Base-by-base conservation (phyloP, 768 basidiomycete genomes). In the Lactarius psammicola region DNA sequence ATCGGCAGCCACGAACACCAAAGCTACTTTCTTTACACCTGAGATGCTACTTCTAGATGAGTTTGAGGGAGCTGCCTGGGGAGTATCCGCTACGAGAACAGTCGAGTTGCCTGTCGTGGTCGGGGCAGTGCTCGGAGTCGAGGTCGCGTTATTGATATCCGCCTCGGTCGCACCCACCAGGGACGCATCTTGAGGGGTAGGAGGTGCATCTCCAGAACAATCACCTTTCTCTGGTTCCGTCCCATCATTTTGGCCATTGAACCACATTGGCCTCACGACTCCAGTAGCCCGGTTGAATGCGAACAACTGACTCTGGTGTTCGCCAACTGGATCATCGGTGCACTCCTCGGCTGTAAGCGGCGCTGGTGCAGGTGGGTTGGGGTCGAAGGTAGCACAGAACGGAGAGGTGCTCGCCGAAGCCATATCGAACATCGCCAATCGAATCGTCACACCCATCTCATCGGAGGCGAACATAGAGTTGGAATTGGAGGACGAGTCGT, bases 361-460 rank as follows among this genome's bases (percentile, higher is more conserved):
- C n/a, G 80, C 77, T 2, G 83, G 78, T 2, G 74, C 69, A 5
- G 76, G 63, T 2, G 87, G 86, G 33, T 79, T 75, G 3, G 85
- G 79, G 68, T 88, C 79, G 71, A 82, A 89, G 5, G 87, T 89
- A 6, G 83, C 85, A 66, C 89, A 91, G 71, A 79, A 85, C 28
- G 76, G 72, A 62, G 77, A 74, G 70, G 78, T 76, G 28, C 70
- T 59, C 0, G 78, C 81, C 13, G 63, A 70, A 10, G 58, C 65
- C 28, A 78, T 74, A 62, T 81, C 75, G 66, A 80, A 81, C 61
- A 86, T 75, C 4, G 78, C 75, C 33, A 80, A 71, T 66, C 79
- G 77, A 26, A 90, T 74, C 2, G 72, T 74, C 34, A 87, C 85
- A 17, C 69, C 70, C 65, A 72, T 71, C 30, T 70, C 66, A 18